Conservation (phyloP, 164 flowering plant genomes). For the Cinnamomum chago region DNA sequence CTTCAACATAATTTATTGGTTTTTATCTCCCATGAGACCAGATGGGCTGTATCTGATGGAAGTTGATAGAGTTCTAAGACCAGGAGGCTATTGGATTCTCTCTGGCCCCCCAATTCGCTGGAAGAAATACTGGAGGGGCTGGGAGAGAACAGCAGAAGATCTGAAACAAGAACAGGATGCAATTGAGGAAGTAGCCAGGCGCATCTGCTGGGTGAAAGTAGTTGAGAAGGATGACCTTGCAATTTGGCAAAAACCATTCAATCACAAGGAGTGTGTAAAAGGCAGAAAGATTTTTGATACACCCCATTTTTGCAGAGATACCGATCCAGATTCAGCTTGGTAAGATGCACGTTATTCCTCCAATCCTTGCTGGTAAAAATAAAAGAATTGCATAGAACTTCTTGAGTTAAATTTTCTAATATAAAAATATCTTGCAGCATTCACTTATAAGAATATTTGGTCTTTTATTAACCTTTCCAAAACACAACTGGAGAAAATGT, state of each 20-base stretch:
- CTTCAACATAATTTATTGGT: background rate
- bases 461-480: too few species aligned
- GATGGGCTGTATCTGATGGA: conserved; percentile 80
- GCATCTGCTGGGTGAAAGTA: conserved; percentile 90
- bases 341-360: conserved; percentile 18
- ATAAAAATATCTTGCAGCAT: too few species aligned
- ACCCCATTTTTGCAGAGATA: conserved; percentile 84
- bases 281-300: conserved; percentile 37
- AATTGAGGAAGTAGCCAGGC: conserved; percentile 64
- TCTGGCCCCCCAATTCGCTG: conserved; percentile 92
- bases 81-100: conserved; percentile 95
- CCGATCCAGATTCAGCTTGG: conserved; percentile 77
- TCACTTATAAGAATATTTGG: too few species aligned
- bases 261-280: conserved; percentile 66
- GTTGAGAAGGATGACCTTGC: conserved; percentile 67
- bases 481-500: too few species aligned
- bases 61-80: conserved; percentile 84
- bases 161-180: conserved; percentile 78
- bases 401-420: too few species aligned
- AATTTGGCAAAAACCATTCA: conserved; percentile 83
- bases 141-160: conserved; percentile 91
- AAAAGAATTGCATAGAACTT: too few species aligned
- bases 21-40: conserved; percentile 16
- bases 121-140: conserved; percentile 87
- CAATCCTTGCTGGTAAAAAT: background rate